Conservation (phyloP, 2,329 filamentous ascomycete genomes). For the Niveomyces coronatus region DNA sequence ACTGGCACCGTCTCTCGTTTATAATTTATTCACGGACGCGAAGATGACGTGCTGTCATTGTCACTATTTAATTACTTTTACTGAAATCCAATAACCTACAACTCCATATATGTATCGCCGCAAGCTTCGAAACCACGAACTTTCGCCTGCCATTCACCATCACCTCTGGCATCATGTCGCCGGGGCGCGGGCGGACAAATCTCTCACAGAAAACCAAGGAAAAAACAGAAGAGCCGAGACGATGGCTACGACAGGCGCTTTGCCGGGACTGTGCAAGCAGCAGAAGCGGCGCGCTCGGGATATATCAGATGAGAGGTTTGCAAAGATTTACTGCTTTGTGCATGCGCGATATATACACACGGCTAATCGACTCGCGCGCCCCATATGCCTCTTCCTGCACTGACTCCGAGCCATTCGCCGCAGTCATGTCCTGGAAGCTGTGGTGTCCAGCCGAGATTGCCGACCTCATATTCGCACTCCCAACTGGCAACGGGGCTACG, state of each 20-base stretch:
- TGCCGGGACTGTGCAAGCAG: too few relatives aligned
- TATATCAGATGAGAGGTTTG: too few relatives aligned
- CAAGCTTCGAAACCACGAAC: background rate
- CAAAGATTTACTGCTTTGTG: background rate
- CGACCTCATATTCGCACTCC: constrained; percentile 80
- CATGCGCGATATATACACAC: background rate
- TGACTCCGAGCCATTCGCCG: constrained; percentile 77
- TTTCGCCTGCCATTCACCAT: too few relatives aligned
- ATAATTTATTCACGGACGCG: background rate
- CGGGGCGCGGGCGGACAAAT: too few relatives aligned
- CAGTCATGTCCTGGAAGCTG: constrained; percentile 56
- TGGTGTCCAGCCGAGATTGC: constrained; percentile 77
- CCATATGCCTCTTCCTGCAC: constrained; percentile 73
- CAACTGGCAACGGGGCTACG: constrained; percentile 65
- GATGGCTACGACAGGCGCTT: too few relatives aligned
- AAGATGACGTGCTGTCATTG: background rate
- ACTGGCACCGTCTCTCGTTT: constrained; percentile 1
- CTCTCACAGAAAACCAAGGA: too few relatives aligned
- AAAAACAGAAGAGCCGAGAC: too few relatives aligned
- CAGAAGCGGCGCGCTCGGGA: too few relatives aligned
- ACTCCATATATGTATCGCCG: constrained; percentile 9
- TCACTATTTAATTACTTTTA: constrained; percentile 2
- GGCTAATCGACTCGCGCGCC: constrained; percentile 47
- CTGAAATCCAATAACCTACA: constrained; percentile 7
- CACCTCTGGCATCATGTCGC: too few relatives aligned